phyloP scores from a whole-genome alignment of 805 yeast species.

The Kockiozyma suomiensis region DNA sequence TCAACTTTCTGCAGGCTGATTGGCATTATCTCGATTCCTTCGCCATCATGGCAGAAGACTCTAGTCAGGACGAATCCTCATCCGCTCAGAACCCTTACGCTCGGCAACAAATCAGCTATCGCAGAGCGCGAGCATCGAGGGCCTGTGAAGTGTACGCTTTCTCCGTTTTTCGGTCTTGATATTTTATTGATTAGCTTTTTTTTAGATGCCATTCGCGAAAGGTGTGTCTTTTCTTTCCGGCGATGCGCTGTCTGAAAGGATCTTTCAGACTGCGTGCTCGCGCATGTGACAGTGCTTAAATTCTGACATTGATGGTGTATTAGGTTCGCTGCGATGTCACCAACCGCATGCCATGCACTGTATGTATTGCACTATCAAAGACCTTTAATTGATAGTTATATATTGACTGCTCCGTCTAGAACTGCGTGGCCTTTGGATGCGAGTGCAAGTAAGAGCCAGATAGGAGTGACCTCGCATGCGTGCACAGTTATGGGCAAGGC shows the following conservation, averaged over 20 bases:
- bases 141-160: conserved; percentile 69
- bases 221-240: conserved; percentile 4
- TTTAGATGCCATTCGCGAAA: conserved; percentile 36
- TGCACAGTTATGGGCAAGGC: not conserved
- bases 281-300: not conserved
- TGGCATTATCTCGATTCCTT: not conserved
- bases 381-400: not conserved
- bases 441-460: conserved; percentile 26
- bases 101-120: conserved; percentile 30
- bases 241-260: not conserved
- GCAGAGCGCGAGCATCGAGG: conserved; percentile 58
- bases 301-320: not conserved
- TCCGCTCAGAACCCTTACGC: conserved; percentile 16
- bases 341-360: conserved; percentile 58
- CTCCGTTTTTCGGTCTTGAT: not conserved
- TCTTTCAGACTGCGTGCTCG: not conserved
- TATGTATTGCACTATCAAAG: conserved; percentile 25
- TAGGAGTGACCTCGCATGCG: too few relatives aligned
- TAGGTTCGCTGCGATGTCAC: conserved; percentile 54
- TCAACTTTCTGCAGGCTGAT: too few relatives aligned
- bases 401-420: conserved; percentile 23
- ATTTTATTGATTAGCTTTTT: not conserved
- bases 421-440: conserved; percentile 40
- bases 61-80: conserved; percentile 27
- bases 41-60: conserved; percentile 23